Evolutionary conservation across 305 asterid genomes (phyloP).

Genomic region (Nicotiana rustica): DNA sequence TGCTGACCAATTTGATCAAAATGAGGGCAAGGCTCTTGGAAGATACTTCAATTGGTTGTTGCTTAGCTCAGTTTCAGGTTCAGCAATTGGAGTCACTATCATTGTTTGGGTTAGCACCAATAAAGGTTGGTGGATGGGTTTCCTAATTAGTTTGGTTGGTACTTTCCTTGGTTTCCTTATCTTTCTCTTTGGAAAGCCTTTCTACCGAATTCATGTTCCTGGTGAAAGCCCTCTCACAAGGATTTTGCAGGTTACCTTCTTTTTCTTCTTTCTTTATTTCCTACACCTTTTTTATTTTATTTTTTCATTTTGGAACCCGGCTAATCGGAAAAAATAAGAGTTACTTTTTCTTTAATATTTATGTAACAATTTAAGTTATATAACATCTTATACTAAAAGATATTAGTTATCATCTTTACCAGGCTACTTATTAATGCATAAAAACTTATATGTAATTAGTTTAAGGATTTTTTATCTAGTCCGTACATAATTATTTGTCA

Average conservation of each 20-base stretch:
- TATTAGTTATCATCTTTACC: too few relatives aligned
- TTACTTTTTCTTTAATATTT: too few relatives aligned
- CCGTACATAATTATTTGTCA: too few relatives aligned
- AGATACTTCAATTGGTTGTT: constrained; percentile 58
- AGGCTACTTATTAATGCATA: too few relatives aligned
- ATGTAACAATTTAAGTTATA: too few relatives aligned
- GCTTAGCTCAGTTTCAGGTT: constrained; percentile 54
- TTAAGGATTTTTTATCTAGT: too few relatives aligned
- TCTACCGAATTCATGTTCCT: constrained; percentile 48
- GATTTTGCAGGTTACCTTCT: constrained; percentile 44
- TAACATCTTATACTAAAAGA: too few relatives aligned
- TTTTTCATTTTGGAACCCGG: background rate
- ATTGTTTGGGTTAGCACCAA: constrained; percentile 61
- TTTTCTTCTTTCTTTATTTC: background rate
- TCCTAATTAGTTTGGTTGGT: constrained; percentile 45
- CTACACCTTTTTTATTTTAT: background rate
- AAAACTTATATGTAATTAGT: too few relatives aligned
- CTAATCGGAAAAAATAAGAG: too few relatives aligned
- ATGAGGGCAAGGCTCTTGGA: constrained; percentile 48
- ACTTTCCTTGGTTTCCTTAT: constrained; percentile 49
- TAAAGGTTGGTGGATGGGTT: constrained; percentile 61
- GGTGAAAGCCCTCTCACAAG: constrained; percentile 46
- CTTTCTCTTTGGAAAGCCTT: constrained; percentile 53
- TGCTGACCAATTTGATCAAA: constrained; percentile 61
- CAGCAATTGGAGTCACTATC: constrained; percentile 57